Conservation (phyloP, 2,329 filamentous ascomycete species). For the Curvularia spicifera region DNA sequence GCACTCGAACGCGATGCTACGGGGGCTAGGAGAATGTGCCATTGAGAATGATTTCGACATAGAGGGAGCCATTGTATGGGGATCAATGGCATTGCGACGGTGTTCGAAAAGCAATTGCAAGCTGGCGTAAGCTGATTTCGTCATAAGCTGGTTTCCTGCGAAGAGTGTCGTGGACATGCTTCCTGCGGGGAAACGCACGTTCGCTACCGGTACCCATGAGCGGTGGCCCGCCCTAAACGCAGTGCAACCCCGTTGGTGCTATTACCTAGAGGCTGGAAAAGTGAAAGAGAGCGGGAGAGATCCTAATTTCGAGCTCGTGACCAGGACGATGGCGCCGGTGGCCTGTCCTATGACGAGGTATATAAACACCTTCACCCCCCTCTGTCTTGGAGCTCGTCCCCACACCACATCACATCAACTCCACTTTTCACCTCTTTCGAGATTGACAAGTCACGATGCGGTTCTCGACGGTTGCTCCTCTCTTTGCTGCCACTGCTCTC, state of each 20-base stretch:
- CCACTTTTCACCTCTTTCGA: conserved; percentile 23
- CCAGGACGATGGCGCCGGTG: conserved; percentile 23
- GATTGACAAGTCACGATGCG: conserved; percentile 36
- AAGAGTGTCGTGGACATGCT: conserved; percentile 24
- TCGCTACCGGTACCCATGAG: conserved; percentile 13
- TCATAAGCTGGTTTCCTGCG: conserved; percentile 37
- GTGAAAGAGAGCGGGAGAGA: conserved; percentile 18
- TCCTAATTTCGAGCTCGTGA: conserved; percentile 30
- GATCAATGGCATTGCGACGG: conserved; percentile 1
- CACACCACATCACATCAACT: conserved; percentile 25
- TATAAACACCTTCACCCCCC: conserved; percentile 23
- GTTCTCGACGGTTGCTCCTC: conserved; percentile 29
- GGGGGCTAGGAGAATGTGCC: neutral
- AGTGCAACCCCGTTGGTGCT: conserved; percentile 20
- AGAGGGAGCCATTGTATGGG: neutral
- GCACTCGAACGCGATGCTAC: neutral
- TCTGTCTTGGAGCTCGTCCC: conserved; percentile 16
- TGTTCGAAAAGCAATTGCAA: conserved; percentile 5
- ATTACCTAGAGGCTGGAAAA: conserved; percentile 21
- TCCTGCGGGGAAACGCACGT: conserved; percentile 37
- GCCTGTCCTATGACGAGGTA: conserved; percentile 17
- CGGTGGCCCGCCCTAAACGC: conserved; percentile 22
- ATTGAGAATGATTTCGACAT: conserved; percentile 6
- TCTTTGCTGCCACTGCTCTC: conserved; percentile 36
- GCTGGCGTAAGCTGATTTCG: conserved; percentile 18